Percentiles rank a stretch among this genome's conserved stretches.
These are phyloP conservation scores for Elsinoe arachidis DNA, from an alignment of 2,329 filamentous ascomycete species.

Conservation along the genomic window DNA sequence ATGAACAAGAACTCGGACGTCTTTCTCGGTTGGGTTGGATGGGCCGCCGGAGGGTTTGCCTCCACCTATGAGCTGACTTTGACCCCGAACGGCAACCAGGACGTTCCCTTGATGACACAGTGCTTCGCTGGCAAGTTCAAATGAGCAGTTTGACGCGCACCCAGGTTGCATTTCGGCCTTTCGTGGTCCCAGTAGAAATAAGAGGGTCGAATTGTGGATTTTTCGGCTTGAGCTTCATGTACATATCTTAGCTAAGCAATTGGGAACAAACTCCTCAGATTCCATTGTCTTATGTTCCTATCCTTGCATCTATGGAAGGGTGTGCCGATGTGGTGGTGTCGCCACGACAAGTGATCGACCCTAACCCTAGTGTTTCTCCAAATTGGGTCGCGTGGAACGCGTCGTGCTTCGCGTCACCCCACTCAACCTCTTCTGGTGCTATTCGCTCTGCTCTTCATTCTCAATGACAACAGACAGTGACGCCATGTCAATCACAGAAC, in stretches of 20 bases:
- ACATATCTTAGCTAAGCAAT: too few relatives aligned
- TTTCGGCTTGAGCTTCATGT: too few relatives aligned
- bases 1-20: slow-evolving; percentile 26
- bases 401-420: slow-evolving; percentile 19
- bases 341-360: neutral
- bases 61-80: slow-evolving; percentile 23
- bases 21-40: slow-evolving; percentile 27
- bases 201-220: too few relatives aligned
- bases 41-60: slow-evolving; percentile 27
- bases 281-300: too few relatives aligned
- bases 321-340: too few relatives aligned
- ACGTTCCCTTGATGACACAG: slow-evolving; percentile 22
- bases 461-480: neutral
- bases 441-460: neutral
- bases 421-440: neutral
- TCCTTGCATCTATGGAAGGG: too few relatives aligned
- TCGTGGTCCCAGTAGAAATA: too few relatives aligned
- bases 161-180: too few relatives aligned
- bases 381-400: slow-evolving; percentile 18
- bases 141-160: neutral
- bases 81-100: slow-evolving; percentile 21
- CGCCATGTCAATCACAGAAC: slow-evolving; percentile 31
- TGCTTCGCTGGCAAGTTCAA: slow-evolving; percentile 25
- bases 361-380: neutral
- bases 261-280: too few relatives aligned